These are phyloP conservation scores for Rheum nobile DNA, from an alignment of 148 eudicot genomes.

Conservation along the genomic window DNA sequence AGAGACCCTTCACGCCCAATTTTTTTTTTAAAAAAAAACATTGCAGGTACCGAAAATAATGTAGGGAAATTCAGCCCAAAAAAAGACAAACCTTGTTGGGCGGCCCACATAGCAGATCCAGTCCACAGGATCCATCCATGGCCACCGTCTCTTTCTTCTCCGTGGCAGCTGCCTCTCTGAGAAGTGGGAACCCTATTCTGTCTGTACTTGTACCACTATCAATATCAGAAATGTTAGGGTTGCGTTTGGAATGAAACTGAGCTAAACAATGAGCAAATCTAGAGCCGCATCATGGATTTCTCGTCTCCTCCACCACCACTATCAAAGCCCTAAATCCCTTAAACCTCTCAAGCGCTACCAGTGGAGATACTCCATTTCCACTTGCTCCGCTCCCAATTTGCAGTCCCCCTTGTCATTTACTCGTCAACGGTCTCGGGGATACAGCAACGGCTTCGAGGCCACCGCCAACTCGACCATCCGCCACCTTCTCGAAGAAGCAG, in stretches of 20 bases:
- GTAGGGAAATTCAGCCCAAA: too few relatives aligned
- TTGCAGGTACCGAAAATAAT: too few relatives aligned
- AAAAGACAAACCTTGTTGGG: not conserved
- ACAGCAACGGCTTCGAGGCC: not conserved
- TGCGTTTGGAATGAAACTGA: not conserved
- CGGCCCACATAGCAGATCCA: not conserved
- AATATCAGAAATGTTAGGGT: not conserved
- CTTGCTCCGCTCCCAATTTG: not conserved
- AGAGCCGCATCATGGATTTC: constrained; percentile 5
- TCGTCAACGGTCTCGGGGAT: not conserved
- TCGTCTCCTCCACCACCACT: not conserved
- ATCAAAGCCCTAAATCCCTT: not conserved
- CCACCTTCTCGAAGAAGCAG: constrained; percentile 17
- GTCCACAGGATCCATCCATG: not conserved
- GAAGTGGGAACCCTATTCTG: not conserved
- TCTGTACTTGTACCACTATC: not conserved
- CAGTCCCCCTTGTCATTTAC: not conserved
- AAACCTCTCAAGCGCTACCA: constrained; percentile 1
- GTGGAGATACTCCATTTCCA: constrained; percentile 1
- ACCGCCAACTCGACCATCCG: constrained; percentile 2
- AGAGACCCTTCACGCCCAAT: too few relatives aligned
- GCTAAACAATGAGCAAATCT: constrained; percentile 9
- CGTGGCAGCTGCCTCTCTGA: not conserved
- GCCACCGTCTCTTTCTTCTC: not conserved
- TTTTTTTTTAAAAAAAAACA: too few relatives aligned